Evolutionary conservation across 768 basidiomycete genomes (phyloP).

Genomic region (Calocera cornea): DNA sequence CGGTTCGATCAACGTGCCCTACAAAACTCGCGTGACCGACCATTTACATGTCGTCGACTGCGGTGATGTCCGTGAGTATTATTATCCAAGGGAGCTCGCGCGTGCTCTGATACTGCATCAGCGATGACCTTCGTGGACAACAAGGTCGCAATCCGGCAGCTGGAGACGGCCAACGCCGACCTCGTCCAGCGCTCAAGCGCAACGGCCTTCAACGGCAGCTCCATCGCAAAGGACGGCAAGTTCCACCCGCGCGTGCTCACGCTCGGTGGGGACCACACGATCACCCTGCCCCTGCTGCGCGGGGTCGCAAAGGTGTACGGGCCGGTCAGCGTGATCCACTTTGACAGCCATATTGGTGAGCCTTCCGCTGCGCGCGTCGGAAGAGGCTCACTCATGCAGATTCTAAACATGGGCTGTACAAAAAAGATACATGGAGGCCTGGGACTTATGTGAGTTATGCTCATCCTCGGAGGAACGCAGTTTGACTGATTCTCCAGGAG

Average conservation of each 20-base stretch:
- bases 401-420: slow-evolving; percentile 3
- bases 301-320: slow-evolving; percentile 23
- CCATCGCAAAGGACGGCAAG: slow-evolving; percentile 24
- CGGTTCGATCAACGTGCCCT: slow-evolving; percentile 23
- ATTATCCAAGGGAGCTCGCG: too few relatives aligned
- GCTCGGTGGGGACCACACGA: slow-evolving; percentile 24
- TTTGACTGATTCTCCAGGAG: slow-evolving; percentile 1
- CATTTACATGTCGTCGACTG: slow-evolving; percentile 23
- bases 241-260: slow-evolving; percentile 26
- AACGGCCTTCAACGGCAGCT: slow-evolving; percentile 8
- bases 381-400: neutral
- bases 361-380: neutral
- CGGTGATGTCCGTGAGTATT: slow-evolving; percentile 21
- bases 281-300: slow-evolving; percentile 23
- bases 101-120: too few relatives aligned
- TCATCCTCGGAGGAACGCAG: neutral
- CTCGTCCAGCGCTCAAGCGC: slow-evolving; percentile 1
- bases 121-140: slow-evolving; percentile 17
- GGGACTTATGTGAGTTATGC: slow-evolving; percentile 12
- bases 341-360: slow-evolving; percentile 19
- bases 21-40: slow-evolving; percentile 18
- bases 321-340: slow-evolving; percentile 26
- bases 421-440: neutral
- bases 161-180: slow-evolving; percentile 22
- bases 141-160: slow-evolving; percentile 24